Evolutionary conservation across 1,284 basidiomycete species (phyloP), one percentile per base, ranked within the genome.

Genomic region (Tylopilus orsonianus): DNA sequence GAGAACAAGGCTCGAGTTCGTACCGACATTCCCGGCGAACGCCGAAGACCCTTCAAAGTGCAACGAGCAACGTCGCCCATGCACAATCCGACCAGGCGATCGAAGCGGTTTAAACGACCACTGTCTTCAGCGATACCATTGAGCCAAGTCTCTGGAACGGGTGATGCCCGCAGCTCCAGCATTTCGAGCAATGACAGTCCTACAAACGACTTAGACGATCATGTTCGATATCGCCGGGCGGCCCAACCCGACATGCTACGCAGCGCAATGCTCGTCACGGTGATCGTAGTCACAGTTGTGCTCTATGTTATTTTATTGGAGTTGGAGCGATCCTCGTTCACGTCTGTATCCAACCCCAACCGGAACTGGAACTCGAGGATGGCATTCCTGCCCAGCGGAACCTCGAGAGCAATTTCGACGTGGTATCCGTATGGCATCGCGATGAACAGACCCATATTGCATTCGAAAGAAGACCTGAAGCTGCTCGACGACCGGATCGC

Each of bases 241-340:
- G 26, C 16, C 8, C 43, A 39, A 38, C 44, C 42, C 6, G 48
- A 59, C 19, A 26, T 41, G 3, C 14, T 64, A 35, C 64, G 48
- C 5, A 46, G 48, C 3, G 48, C 42, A 9, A 48, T 58, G 40
- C 45, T 62, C 23, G 37, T 54, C 10, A 45, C 49, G 5, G 50
- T 60, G 19, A 27, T 66, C 23, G 12, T 58, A 20, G 46, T 64
- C 23, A 66, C 52, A 13, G n/a, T 62, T n/a, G 46, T 62, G 16
- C 59, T 62, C 44, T 66, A 64, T 35, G 16, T 58, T 23, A 19
- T 49, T 4, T 38, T 66, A n/a, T 61, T 62, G 55, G 50, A 61
- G 14, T 18, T 63, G 18, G 55, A 63, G n/a, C 49, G 43, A 38
- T 36, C 47, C 5, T 51, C 56, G 13, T 51, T 48, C n/a, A n/a